These are phyloP conservation scores for Fusarium sp. DNA, from an alignment of 2,329 filamentous ascomycete species.

Conservation along the genomic window DNA sequence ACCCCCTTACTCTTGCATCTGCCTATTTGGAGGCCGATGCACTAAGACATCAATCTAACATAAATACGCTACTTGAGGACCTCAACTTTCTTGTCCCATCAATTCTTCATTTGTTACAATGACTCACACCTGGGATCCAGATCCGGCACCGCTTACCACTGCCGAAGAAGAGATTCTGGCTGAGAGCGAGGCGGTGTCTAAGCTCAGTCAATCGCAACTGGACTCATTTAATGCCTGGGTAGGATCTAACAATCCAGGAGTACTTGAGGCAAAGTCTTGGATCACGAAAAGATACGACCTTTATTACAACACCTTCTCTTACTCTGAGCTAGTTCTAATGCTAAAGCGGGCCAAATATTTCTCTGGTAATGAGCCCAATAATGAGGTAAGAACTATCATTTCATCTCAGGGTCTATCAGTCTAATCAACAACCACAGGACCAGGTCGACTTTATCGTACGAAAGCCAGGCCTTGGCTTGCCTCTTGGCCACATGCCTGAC, in stretches of 20 bases:
- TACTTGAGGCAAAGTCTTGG: not conserved
- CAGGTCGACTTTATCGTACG: not conserved
- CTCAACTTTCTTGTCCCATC: rapidly evolving
- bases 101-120: not conserved
- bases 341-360: not conserved
- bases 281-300: not conserved
- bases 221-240: not conserved
- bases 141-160: not conserved
- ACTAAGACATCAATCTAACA: rapidly evolving
- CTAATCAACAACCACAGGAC: not conserved
- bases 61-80: not conserved
- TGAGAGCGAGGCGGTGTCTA: not conserved
- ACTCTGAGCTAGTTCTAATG: not conserved
- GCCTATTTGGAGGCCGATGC: not conserved
- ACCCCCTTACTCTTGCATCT: not conserved
- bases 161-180: not conserved
- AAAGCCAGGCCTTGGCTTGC: not conserved
- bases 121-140: not conserved
- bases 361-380: not conserved
- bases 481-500: not conserved
- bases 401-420: not conserved
- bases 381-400: not conserved
- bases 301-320: not conserved
- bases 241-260: not conserved
- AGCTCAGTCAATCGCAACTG: not conserved